Evolutionary conservation across 805 yeast species (phyloP), one percentile per base, ranked within the genome.

Genomic region (Sungouiozyma ichnusensis): DNA sequence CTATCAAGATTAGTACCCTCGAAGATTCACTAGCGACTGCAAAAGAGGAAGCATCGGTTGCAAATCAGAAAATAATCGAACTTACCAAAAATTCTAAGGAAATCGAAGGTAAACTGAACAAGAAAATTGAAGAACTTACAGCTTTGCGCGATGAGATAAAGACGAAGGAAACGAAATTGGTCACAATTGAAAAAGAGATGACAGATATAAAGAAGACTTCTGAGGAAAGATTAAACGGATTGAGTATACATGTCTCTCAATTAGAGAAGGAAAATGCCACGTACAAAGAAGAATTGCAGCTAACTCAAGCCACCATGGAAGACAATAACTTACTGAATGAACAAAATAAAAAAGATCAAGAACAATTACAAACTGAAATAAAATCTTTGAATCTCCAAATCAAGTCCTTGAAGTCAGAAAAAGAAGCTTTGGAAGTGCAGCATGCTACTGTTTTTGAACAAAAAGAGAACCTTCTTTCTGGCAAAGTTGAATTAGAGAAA

Each of bases 1-100:
- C 70, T 9, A 71, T 41, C 20, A 46, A 49, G 16, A 44, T 48
- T 17, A 33, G 35, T 44, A 17, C 34, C 20, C 37, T 48, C 18
- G 51, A 44, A 32, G 45, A 47, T 19, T 5, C 16, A 29, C 29
- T 44, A 16, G 15, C 19, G 9, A n/a, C 11, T 7, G 31, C 16
- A 4, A 36, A 44, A 14, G 11, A 38, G 27, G 35, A 39, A 2
- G 7, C 32, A n/a, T 24, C 35, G 13, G 24, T 16, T 3, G 38
- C 20, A 16, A 31, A 4, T 4, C 24, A 35, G n/a, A 32, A 37
- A 31, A 16, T 41, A 9, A 37, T 32, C 7, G 15, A 20, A 4
- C 11, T 20, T 15, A 18, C 33, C 14, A 20, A 38, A 17, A 38
- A 32, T 14, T 33, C 45, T 16, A 35, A 33, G 19, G 35, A 38